Percentiles rank a stretch among this genome's conserved stretches.
These are phyloP conservation scores for Heritiera littoralis DNA, from an alignment of 345 rosid species.

Conservation along the genomic window DNA sequence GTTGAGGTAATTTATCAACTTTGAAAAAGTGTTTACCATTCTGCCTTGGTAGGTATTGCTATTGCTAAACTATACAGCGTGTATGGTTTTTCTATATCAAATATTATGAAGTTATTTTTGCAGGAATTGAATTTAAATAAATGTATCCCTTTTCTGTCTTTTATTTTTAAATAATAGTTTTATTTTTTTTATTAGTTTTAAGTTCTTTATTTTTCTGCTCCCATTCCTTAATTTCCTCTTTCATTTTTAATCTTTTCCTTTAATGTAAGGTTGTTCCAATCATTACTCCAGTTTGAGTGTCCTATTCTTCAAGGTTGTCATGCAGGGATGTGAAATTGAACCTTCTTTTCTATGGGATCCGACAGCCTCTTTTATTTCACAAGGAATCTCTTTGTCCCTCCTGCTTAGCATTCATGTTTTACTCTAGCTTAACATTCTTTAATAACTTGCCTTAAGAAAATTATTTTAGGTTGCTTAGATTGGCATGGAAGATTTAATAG, in stretches of 20 bases:
- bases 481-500: neutral
- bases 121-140: neutral
- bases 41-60: neutral
- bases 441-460: neutral
- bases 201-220: neutral
- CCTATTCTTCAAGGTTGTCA: neutral
- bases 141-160: neutral
- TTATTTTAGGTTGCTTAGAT: neutral
- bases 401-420: neutral
- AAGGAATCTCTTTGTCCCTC: neutral
- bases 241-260: neutral
- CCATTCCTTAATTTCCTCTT: neutral
- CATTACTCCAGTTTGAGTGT: neutral
- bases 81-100: neutral
- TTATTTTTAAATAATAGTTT: neutral
- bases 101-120: neutral
- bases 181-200: neutral
- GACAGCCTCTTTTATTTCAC: neutral
- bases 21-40: neutral
- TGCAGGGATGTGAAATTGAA: neutral
- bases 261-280: neutral
- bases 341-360: neutral
- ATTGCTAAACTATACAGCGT: neutral
- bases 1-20: conserved; percentile 69
- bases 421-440: neutral